Evolutionary conservation across 345 rosid species (phyloP).

Genomic region (Salix suchowensis): DNA sequence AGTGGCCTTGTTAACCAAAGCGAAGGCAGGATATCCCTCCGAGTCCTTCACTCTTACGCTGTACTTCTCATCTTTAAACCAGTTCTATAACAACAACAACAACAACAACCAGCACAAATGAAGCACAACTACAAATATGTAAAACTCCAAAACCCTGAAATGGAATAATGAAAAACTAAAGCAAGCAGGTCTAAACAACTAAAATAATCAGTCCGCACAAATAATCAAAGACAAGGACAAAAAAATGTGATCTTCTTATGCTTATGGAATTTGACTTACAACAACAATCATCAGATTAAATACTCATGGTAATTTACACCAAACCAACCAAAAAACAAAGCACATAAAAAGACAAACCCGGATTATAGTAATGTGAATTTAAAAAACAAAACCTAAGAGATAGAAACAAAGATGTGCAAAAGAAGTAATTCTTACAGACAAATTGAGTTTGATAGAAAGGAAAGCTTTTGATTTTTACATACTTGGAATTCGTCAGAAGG

Average conservation of each 20-base stretch:
- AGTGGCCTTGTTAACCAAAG: conserved; percentile 81
- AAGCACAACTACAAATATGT: background rate
- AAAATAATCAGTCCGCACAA: background rate
- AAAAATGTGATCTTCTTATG: background rate
- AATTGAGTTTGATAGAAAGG: background rate
- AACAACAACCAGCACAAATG: background rate
- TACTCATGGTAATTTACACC: background rate
- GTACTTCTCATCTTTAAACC: conserved; percentile 87
- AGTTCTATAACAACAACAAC: conserved; percentile 40
- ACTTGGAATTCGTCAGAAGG: conserved; percentile 65
- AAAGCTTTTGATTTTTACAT: background rate
- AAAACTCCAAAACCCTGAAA: conserved; percentile 4
- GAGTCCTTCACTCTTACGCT: conserved; percentile 76
- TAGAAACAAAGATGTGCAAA: background rate
- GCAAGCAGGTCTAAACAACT: background rate
- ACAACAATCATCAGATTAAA: background rate
- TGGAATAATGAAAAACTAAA: background rate
- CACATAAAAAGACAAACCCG: background rate
- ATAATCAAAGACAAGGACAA: background rate
- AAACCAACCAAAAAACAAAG: background rate
- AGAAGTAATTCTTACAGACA: background rate
- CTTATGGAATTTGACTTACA: background rate
- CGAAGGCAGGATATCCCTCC: conserved; percentile 71
- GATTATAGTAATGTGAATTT: background rate
- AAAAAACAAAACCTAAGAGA: background rate